Evolutionary conservation across 2,329 filamentous ascomycete species (phyloP).

Genomic region (Nothomitra cinnamomea): DNA sequence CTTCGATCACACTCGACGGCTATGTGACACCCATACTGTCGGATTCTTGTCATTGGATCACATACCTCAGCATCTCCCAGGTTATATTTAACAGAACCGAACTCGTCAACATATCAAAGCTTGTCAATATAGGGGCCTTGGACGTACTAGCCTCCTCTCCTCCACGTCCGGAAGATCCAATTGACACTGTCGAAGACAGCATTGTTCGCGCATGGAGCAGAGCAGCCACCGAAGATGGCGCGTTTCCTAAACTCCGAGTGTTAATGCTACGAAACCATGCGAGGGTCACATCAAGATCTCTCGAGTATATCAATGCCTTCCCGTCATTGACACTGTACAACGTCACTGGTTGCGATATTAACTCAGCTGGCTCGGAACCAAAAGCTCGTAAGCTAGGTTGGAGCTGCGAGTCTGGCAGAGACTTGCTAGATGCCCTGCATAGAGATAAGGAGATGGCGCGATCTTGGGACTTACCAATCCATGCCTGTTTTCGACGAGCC

Average conservation of each 20-base stretch:
- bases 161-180: background rate
- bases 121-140: constrained; percentile 17
- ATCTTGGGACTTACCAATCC: background rate
- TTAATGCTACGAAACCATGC: constrained; percentile 17
- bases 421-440: background rate
- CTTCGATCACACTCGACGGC: constrained; percentile 1
- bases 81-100: constrained; percentile 12
- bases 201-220: constrained; percentile 18
- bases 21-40: constrained; percentile 7
- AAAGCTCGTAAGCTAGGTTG: background rate
- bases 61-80: constrained; percentile 16
- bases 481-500: background rate
- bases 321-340: constrained; percentile 16
- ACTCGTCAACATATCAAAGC: constrained; percentile 16
- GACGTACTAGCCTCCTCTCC: constrained; percentile 12
- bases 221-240: constrained; percentile 12
- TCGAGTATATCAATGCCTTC: constrained; percentile 17
- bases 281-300: constrained; percentile 15
- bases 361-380: background rate
- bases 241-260: constrained; percentile 17
- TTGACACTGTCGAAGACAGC: constrained; percentile 13
- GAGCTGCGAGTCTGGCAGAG: background rate
- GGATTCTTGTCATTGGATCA: constrained; percentile 16
- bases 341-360: constrained; percentile 1
- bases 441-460: constrained; percentile 1